Evolutionary conservation across 108 stramenopile genomes (phyloP), one percentile per base, ranked within the genome.

Genomic region (Discostella stelligeroides): DNA sequence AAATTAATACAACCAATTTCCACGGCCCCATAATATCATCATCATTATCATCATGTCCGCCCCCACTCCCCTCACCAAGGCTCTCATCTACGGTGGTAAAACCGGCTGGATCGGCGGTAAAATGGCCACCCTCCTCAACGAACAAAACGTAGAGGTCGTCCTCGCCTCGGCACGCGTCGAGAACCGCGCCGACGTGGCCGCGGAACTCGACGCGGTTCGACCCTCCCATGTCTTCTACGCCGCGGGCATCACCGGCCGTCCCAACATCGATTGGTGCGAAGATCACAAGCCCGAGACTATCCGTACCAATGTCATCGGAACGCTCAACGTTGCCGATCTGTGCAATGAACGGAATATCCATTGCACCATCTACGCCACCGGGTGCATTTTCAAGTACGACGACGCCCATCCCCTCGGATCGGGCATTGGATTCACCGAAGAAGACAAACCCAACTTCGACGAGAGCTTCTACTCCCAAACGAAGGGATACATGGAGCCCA

Each of bases 261-360:
- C 99, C 47, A 99, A 99, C 85, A 97, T 99, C 68, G 99, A 99
- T 79, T 99, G 99, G 99, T 99, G 99, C 67, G 99, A 99, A 62
- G 89, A 89, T 60, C 84, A 99, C 83, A 96, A 94, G 70, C 92
- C 86, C 18, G 97, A 97, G 47, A 98, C 98, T 8, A 91, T 99
- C 60, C 90, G 98, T 14, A 86, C 96, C 58, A 99, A 99, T 71
- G 97, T 99, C 23, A 92, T 98, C 59, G 99, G 99, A 57, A 97
- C 97, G 0, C 71, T 99, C 42, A 98, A 94, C 79, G 66, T 98
- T 17, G 96, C 95, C 17, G 98, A 99, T 70, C 62, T 97, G 1
- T 94, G 93, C 72, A 77, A 88, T 56, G 62, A 72, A 65, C 76
- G 85, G 11, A 84, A 83, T 46, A 97, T 99, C 66, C 99, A 99